Percentiles rank a stretch among this genome's conserved stretches.
Evolutionary conservation across 2,329 filamentous ascomycete species (phyloP).

Genomic region (Triangularia setosa): DNA sequence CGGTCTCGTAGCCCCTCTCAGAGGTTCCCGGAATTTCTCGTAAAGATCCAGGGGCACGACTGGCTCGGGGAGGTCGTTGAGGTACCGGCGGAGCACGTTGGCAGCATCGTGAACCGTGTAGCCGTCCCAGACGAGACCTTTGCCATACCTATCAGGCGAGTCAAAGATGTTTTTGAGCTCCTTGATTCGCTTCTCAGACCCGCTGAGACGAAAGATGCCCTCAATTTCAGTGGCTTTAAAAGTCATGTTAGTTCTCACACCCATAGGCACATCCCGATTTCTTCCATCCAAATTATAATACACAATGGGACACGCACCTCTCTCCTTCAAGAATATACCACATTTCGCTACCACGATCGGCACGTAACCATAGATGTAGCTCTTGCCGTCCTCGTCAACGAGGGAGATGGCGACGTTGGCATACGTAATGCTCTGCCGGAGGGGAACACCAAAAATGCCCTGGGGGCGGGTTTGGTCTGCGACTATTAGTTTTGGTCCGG

Average conservation of each 20-base stretch:
- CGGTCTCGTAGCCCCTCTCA: conserved; percentile 68
- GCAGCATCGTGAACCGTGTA: conserved; percentile 98
- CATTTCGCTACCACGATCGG: conserved; percentile 98
- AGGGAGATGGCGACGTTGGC: conserved; percentile 97
- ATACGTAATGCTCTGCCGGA: conserved; percentile 92
- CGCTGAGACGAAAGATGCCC: conserved; percentile 92
- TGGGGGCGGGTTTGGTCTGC: conserved; percentile 48
- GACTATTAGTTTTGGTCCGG: conserved; percentile 23
- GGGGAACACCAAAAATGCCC: conserved; percentile 90
- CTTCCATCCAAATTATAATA: not conserved
- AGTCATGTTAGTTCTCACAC: conserved; percentile 19
- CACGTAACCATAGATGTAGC: conserved; percentile 97
- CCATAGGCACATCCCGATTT: too few species aligned
- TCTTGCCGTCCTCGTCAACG: conserved; percentile 85
- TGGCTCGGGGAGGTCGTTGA: conserved; percentile 93
- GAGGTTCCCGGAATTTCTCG: conserved; percentile 80
- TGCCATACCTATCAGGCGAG: conserved; percentile 91
- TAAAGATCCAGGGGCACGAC: conserved; percentile 95
- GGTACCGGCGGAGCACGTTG: conserved; percentile 90
- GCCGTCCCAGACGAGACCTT: conserved; percentile 93
- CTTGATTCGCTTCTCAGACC: conserved; percentile 97
- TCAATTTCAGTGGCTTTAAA: conserved; percentile 83
- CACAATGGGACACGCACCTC: conserved; percentile 61
- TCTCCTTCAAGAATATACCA: conserved; percentile 95
- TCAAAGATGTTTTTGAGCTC: conserved; percentile 90